Conservation (phyloP, 2,329 filamentous ascomycete species). For the Leptodontidium sp. region DNA sequence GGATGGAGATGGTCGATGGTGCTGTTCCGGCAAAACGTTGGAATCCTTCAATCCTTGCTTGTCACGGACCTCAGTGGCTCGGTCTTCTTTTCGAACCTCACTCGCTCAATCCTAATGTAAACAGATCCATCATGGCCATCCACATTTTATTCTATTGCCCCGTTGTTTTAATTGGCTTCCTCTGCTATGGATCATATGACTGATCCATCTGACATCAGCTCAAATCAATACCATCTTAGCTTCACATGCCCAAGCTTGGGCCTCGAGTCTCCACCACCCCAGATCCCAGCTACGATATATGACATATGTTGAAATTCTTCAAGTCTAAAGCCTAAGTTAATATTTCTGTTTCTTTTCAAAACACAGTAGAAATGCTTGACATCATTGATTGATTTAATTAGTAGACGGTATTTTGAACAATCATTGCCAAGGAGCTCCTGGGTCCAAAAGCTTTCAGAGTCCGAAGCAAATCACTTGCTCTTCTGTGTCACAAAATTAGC, state of each 20-base stretch:
- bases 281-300: too few species aligned
- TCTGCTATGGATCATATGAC: neutral
- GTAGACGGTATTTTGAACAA: too few species aligned
- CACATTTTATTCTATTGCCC: neutral
- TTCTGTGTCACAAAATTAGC: too few species aligned
- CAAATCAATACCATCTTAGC: neutral
- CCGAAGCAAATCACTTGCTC: too few species aligned
- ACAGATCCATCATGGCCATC: neutral
- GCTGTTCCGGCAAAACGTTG: neutral
- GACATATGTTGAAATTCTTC: too few species aligned
- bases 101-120: neutral
- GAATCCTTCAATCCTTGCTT: neutral
- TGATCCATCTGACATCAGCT: neutral
- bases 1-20: neutral
- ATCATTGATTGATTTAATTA: too few species aligned
- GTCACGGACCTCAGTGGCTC: neutral
- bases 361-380: too few species aligned
- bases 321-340: too few species aligned
- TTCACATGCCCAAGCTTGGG: neutral
- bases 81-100: slow-evolving; percentile 2
- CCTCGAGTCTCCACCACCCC: too few species aligned
- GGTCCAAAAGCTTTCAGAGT: too few species aligned
- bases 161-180: neutral
- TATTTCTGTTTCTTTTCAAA: too few species aligned
- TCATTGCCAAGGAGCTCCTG: too few species aligned